phyloP scores from a whole-genome alignment of 306 rosid species.

The Dicorynia guianensis region DNA sequence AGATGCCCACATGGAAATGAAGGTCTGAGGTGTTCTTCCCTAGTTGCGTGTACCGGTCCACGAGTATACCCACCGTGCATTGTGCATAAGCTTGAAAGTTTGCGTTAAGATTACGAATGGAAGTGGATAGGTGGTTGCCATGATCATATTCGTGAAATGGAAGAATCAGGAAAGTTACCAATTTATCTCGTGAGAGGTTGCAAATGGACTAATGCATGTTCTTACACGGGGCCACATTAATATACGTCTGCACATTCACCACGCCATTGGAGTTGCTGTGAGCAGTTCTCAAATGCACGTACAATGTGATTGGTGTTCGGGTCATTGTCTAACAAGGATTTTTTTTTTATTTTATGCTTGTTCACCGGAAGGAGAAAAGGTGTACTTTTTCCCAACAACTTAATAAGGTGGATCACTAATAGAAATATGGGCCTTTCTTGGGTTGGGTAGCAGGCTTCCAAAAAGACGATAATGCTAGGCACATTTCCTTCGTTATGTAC shows the following conservation, averaged over 20 bases:
- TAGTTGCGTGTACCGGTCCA: slow-evolving; percentile 43
- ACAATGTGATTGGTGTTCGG: slow-evolving; percentile 46
- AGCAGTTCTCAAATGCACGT: slow-evolving; percentile 58
- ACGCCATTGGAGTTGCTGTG: slow-evolving; percentile 47
- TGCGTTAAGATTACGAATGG: slow-evolving; percentile 44
- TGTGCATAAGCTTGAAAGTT: slow-evolving; percentile 38
- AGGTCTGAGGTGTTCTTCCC: neutral
- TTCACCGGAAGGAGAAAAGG: slow-evolving; percentile 53
- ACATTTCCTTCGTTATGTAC: slow-evolving; percentile 52
- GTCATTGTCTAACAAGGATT: slow-evolving; percentile 16
- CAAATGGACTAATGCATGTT: slow-evolving; percentile 58
- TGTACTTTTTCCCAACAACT: slow-evolving; percentile 44
- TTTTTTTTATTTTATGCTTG: slow-evolving; percentile 7
- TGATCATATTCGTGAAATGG: slow-evolving; percentile 52
- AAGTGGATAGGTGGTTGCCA: neutral
- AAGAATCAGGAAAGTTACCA: slow-evolving; percentile 42
- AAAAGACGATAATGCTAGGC: slow-evolving; percentile 46
- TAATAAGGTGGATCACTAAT: slow-evolving; percentile 45
- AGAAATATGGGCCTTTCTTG: slow-evolving; percentile 41
- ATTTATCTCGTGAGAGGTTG: slow-evolving; percentile 36
- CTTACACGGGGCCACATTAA: slow-evolving; percentile 51
- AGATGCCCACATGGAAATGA: slow-evolving; percentile 26
- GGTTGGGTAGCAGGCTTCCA: slow-evolving; percentile 54
- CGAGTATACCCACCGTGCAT: slow-evolving; percentile 63
- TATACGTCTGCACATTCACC: slow-evolving; percentile 38